phyloP scores from a whole-genome alignment of 2,329 filamentous ascomycete species.

The Gremmenia infestans region DNA sequence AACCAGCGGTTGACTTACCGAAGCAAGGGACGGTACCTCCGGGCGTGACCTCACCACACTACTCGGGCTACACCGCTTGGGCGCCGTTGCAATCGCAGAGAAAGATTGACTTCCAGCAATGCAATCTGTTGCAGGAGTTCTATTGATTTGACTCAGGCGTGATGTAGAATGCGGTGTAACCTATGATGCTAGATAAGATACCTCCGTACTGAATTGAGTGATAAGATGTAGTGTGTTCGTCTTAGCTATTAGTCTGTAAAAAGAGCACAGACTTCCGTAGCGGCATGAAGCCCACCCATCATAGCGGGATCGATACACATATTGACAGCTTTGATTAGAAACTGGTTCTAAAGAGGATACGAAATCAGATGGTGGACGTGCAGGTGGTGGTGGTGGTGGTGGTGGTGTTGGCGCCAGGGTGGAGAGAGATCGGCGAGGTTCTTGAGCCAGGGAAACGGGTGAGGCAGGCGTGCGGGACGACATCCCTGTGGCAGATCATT shows the following conservation, averaged over 20 bases:
- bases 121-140: neutral
- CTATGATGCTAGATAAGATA: no score
- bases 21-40: constrained; percentile 3
- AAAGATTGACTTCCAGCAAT: neutral
- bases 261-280: neutral
- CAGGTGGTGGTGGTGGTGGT: neutral
- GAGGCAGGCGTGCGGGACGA: neutral
- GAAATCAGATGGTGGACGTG: neutral
- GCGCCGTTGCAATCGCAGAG: neutral
- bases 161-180: no score
- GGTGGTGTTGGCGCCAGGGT: neutral
- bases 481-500: constrained; percentile 17
- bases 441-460: neutral
- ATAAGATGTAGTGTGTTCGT: neutral
- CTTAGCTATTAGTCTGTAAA: neutral
- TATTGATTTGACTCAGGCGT: neutral
- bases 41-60: neutral
- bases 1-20: neutral
- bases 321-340: neutral
- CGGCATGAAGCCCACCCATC: neutral
- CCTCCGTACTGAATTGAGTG: neutral
- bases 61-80: constrained; percentile 12
- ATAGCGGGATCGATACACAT: constrained; percentile 3
- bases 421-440: neutral
- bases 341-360: neutral